A percentile compares a stretch with the other conserved stretches of the same genome.
These are phyloP conservation scores for Aspergillus incahuasiensis DNA, from an alignment of 495 filamentous ascomycete species.

Conservation along the genomic window DNA sequence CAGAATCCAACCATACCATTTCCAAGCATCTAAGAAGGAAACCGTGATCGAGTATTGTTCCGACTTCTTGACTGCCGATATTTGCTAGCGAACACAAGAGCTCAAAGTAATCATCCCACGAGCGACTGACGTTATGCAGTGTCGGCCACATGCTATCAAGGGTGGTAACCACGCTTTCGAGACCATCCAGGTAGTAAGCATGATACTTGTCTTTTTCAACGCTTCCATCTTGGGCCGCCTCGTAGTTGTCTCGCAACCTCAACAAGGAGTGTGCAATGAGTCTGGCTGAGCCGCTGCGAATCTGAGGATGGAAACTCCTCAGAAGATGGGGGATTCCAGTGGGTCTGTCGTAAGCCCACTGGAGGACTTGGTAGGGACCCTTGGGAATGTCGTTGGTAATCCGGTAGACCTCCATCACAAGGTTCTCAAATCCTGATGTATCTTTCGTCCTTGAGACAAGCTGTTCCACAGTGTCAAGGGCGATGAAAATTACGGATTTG, in stretches of 20 bases:
- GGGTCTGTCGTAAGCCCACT: constrained; percentile 57
- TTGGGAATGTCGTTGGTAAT: constrained; percentile 42
- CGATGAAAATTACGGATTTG: constrained; percentile 57
- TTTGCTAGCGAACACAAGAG: constrained; percentile 57
- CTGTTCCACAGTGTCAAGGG: constrained; percentile 72
- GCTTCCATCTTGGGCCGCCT: constrained; percentile 26
- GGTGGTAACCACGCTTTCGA: constrained; percentile 52
- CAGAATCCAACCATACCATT: constrained; percentile 57
- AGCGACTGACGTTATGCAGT: constrained; percentile 53
- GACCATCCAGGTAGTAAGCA: constrained; percentile 31
- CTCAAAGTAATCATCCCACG: constrained; percentile 80
- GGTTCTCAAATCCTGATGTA: constrained; percentile 53
- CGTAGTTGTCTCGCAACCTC: constrained; percentile 47
- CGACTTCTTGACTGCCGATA: constrained; percentile 50
- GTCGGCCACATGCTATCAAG: constrained; percentile 49
- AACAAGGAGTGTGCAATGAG: constrained; percentile 50
- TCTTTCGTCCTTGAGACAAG: constrained; percentile 73
- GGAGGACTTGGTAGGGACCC: constrained; percentile 41
- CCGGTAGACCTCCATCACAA: constrained; percentile 49
- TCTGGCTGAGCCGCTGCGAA: constrained; percentile 54
- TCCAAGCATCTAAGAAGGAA: constrained; percentile 56
- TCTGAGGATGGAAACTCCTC: constrained; percentile 53
- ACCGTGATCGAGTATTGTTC: constrained; percentile 49
- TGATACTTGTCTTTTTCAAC: constrained; percentile 28
- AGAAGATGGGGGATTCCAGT: constrained; percentile 62